Evolutionary conservation across 805 yeast species (phyloP), one percentile per base, ranked within the genome.

Genomic region (Sugiyamaella smithiae): DNA sequence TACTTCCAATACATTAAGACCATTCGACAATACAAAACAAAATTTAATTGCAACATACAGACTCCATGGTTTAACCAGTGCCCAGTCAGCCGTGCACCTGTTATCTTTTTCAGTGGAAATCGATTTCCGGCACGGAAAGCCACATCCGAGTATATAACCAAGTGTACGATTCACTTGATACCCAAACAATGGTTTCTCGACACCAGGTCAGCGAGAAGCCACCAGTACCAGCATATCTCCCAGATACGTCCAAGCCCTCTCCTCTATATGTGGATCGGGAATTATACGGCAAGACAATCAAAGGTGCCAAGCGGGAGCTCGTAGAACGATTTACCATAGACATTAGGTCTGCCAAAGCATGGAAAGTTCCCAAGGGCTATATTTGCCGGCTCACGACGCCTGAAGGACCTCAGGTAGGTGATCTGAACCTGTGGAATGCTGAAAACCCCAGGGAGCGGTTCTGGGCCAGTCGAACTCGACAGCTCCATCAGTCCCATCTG

Each of bases 341-440:
- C 19, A 79, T 81, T 32, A 67, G 85, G 54, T 70, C 81, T 1
- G 88, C 82, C 2, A 69, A 74, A 41, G 84, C 85, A 0, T 78
- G 82, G 69, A 76, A 76, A 52, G 79, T 81, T n/a, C 81, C 83
- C 14, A 80, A 80, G 17, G 81, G 78, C 20, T 70, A 76, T 25
- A 74, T 81, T 25, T 78, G 82, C 51, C 68, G 86, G 33, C 69
- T 82, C 48, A 75, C 80, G 2, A 77, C 85, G 1, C 82, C 85
- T 2, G 81, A 82, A 56, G 86, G 86, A 3, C 84, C 88, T 1
- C 87, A 82, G 62, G 87, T 82, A 16, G 81, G 85, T 58, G 86
- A 82, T 59, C 73, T 81, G 63, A 81, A 82, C 64, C 75, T 79
- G 45, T 82, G 86, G 86, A 77, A 75, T 56, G 68, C 68, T 43